phyloP scores from a whole-genome alignment of 2,329 filamentous ascomycete genomes.

The Epichloe gansuensis region DNA sequence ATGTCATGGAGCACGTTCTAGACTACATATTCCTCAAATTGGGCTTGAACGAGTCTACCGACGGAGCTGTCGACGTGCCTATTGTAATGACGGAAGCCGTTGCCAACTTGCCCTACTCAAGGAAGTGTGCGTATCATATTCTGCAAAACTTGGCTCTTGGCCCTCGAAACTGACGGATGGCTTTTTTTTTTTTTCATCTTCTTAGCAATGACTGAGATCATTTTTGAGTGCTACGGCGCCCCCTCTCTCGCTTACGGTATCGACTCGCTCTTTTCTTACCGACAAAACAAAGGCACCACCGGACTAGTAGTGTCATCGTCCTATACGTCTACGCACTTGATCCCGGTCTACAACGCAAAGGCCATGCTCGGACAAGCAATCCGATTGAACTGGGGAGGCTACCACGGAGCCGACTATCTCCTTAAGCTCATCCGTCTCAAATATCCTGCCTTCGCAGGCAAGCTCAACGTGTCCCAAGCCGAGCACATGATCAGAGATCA shows the following conservation, averaged over 20 bases:
- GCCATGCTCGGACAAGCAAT: slow-evolving; percentile 75
- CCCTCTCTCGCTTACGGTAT: slow-evolving; percentile 88
- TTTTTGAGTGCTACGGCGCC: slow-evolving; percentile 91
- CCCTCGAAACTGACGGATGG: slow-evolving; percentile 10
- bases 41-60: slow-evolving; percentile 58
- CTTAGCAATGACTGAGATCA: slow-evolving; percentile 86
- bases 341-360: slow-evolving; percentile 81
- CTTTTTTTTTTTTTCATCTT: not conserved
- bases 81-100: slow-evolving; percentile 94
- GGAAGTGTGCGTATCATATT: slow-evolving; percentile 54
- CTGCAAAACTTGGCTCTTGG: not conserved
- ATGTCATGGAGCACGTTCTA: slow-evolving; percentile 86
- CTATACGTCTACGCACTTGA: slow-evolving; percentile 86
- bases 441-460: slow-evolving; percentile 79
- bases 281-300: slow-evolving; percentile 76
- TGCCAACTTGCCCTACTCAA: slow-evolving; percentile 77
- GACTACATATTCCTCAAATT: slow-evolving; percentile 94
- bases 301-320: slow-evolving; percentile 86
- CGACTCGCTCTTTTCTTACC: slow-evolving; percentile 92
- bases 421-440: slow-evolving; percentile 81
- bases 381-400: slow-evolving; percentile 87
- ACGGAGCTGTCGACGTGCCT: slow-evolving; percentile 67
- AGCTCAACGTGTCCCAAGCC: slow-evolving; percentile 74
- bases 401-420: slow-evolving; percentile 80
- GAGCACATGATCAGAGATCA: slow-evolving; percentile 80